Evolutionary conservation across 345 rosid genomes (phyloP).

Genomic region (Moricandia moricandioides): DNA sequence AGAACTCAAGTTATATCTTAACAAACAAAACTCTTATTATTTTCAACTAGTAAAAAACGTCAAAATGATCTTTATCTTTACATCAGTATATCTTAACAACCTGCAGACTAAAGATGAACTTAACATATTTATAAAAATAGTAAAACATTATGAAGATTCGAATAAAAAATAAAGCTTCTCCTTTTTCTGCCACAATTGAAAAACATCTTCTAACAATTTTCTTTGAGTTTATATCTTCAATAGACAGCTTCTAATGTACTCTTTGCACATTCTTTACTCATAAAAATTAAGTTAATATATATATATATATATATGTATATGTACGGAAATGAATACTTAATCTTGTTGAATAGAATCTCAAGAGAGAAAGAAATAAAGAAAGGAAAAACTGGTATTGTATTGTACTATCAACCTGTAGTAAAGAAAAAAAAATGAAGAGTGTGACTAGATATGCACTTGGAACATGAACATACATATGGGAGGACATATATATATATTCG

Average conservation of each 20-base stretch:
- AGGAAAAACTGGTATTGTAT: neutral
- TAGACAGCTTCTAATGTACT: slow-evolving; percentile 2
- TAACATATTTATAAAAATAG: too few relatives aligned
- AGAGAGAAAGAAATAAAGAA: neutral
- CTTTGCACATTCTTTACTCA: neutral
- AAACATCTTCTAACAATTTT: neutral
- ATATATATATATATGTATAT: neutral
- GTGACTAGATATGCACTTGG: slow-evolving; percentile 37
- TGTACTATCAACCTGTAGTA: slow-evolving; percentile 13
- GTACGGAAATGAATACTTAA: slow-evolving; percentile 30
- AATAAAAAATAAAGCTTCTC: neutral
- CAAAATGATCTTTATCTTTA: neutral
- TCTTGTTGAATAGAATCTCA: slow-evolving; percentile 9
- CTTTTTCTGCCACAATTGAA: neutral
- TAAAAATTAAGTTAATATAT: neutral
- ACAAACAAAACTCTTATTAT: neutral
- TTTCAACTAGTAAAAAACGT: neutral
- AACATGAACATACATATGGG: slow-evolving; percentile 14
- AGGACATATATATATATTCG: slow-evolving; percentile 5
- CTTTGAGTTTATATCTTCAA: neutral
- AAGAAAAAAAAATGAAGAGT: slow-evolving; percentile 8
- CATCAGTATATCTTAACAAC: neutral
- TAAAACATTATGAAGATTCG: too few relatives aligned
- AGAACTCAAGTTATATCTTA: neutral
- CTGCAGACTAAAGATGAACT: neutral